Conservation (phyloP, 306 rosid genomes). For the Ormosia emarginata region DNA sequence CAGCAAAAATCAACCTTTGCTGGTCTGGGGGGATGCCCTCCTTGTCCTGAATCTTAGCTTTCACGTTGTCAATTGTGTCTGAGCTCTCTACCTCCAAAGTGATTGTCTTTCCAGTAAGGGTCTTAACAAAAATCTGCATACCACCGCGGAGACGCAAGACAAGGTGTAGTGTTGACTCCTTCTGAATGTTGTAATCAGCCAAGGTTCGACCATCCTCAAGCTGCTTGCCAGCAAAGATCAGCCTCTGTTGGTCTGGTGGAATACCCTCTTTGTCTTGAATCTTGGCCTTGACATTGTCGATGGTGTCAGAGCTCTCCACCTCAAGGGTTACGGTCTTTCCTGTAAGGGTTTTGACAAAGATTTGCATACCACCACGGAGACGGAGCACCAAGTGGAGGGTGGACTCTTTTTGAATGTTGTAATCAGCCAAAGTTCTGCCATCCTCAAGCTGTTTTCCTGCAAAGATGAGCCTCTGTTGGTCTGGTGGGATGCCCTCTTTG, state of each 20-base stretch:
- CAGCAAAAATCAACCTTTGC: slow-evolving; percentile 25
- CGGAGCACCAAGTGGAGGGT: slow-evolving; percentile 19
- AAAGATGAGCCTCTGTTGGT: slow-evolving; percentile 22
- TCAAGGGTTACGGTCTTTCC: slow-evolving; percentile 23
- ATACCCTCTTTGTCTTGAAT: slow-evolving; percentile 26
- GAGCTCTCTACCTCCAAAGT: slow-evolving; percentile 27
- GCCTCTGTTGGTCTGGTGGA: slow-evolving; percentile 22
- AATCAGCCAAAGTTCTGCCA: slow-evolving; percentile 22
- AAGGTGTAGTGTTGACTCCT: slow-evolving; percentile 7
- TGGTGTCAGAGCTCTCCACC: slow-evolving; percentile 23
- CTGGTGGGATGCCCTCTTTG: slow-evolving; percentile 24
- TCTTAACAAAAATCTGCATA: slow-evolving; percentile 23
- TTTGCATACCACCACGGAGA: slow-evolving; percentile 22
- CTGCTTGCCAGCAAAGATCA: slow-evolving; percentile 26
- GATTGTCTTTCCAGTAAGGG: slow-evolving; percentile 13
- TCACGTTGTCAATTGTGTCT: slow-evolving; percentile 17
- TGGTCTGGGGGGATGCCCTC: slow-evolving; percentile 29
- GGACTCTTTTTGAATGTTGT: slow-evolving; percentile 23
- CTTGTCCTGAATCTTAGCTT: slow-evolving; percentile 23
- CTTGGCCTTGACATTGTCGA: slow-evolving; percentile 18
- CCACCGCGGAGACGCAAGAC: slow-evolving; percentile 24
- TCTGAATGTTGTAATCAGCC: slow-evolving; percentile 25
- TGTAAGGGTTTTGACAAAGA: slow-evolving; percentile 9
- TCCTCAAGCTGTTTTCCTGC: slow-evolving; percentile 24
- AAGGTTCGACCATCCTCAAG: slow-evolving; percentile 21